Conservation (phyloP, 768 basidiomycete species). For the Exsudoporus frostii region DNA sequence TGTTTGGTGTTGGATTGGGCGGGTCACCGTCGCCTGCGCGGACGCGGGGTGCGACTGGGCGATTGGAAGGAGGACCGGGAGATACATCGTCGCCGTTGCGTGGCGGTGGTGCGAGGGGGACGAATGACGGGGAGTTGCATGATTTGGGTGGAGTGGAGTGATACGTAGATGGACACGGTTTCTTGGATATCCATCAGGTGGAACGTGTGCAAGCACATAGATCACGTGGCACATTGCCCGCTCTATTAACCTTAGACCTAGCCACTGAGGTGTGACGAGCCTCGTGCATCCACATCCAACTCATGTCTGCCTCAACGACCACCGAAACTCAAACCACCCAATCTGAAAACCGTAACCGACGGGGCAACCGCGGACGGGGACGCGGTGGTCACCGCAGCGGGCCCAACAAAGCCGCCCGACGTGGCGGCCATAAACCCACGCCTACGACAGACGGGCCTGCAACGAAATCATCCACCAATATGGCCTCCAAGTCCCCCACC, state of each 20-base stretch:
- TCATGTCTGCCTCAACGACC: slow-evolving; percentile 22
- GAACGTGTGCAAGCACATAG: not conserved
- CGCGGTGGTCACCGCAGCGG: slow-evolving; percentile 9
- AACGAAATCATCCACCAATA: not conserved
- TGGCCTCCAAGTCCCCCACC: not conserved
- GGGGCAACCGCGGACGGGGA: slow-evolving; percentile 22
- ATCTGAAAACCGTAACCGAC: slow-evolving; percentile 4
- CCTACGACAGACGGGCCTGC: not conserved
- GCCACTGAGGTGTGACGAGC: not conserved
- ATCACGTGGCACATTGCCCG: not conserved
- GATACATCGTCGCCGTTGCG: slow-evolving; percentile 3
- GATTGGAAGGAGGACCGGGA: not conserved
- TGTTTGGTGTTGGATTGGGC: slow-evolving; percentile 22
- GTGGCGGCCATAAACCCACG: not conserved
- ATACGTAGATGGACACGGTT: not conserved
- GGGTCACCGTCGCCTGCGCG: slow-evolving; percentile 14
- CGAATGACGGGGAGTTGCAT: not conserved
- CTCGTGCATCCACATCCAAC: not conserved
- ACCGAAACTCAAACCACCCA: slow-evolving; percentile 8
- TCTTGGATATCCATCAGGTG: too few relatives aligned
- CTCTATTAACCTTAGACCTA: not conserved
- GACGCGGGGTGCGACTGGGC: not conserved
- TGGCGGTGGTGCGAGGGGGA: not conserved
- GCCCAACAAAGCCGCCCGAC: slow-evolving; percentile 3
- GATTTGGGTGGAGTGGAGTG: slow-evolving; percentile 25